Evolutionary conservation across 192 early-diverging fungal genomes (phyloP), one percentile per base, ranked within the genome.

Genomic region (Gamsiella multidivaricata): DNA sequence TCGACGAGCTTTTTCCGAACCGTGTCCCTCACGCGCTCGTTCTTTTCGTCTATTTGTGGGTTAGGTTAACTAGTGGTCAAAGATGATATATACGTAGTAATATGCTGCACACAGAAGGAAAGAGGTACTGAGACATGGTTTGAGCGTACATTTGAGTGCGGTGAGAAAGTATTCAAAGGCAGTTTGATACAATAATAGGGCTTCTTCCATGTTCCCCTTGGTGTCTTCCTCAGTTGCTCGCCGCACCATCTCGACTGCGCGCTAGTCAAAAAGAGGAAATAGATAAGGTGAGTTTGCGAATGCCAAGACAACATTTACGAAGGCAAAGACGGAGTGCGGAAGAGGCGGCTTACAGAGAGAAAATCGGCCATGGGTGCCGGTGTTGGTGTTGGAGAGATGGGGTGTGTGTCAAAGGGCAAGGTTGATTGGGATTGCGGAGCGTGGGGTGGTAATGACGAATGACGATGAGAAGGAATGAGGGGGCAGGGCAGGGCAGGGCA

Each of bases 1-100:
- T 97, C 96, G 2, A 91, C 90, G n/a, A 96, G 90, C 81, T 92
- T 94, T 70, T 94, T 93, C 51, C 93, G 88, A 50, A 99, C 92
- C 11, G 88, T 82, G 62, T 94, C 91, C 59, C 95, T 93, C 53
- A 84, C 81, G 60, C 88, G 86, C 53, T 97, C 96, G 69, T 97
- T 96, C 83, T 98, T 98, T 80, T 99, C 96, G 72, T 99, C 93
- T 94, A 37, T 39, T n/a, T 58, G 56, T 26, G 39, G 42, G n/a
- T 31, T 18, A 53, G 20, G 15, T 3, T 2, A 17, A 57, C 17
- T 31, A 23, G 3, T 22, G 0, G 18, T 7, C 46, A 31, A 36
- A 11, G 7, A 39, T 12, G 6, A 50, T 9, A 51, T n/a, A n/a
- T n/a, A n/a, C n/a, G n/a, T n/a, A 43, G 9, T 20, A 17, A 26